Conservation (phyloP, 1,284 basidiomycete genomes). For the Apiotrichum montevideense region DNA sequence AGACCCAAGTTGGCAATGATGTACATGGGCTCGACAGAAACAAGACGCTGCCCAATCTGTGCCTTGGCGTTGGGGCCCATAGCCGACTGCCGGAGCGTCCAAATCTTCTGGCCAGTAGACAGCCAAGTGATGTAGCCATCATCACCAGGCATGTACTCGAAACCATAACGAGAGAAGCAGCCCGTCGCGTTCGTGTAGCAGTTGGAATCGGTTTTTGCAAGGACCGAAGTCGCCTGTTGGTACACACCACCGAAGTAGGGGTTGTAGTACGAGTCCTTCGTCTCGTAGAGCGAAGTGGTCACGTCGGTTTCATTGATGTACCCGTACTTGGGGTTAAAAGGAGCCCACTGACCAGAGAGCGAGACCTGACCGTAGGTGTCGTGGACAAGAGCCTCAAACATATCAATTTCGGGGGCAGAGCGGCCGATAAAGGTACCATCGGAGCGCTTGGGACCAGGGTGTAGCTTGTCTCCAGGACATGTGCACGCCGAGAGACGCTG, state of each 20-base stretch:
- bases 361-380: slow-evolving; percentile 25
- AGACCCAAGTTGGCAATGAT: slow-evolving; percentile 58
- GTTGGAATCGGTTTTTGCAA: slow-evolving; percentile 44
- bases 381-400: slow-evolving; percentile 61
- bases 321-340: slow-evolving; percentile 41
- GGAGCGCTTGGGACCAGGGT: slow-evolving; percentile 65
- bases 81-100: slow-evolving; percentile 66
- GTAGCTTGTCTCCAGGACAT: slow-evolving; percentile 61
- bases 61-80: slow-evolving; percentile 63
- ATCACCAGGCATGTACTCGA: slow-evolving; percentile 58
- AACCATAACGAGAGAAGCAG: slow-evolving; percentile 57
- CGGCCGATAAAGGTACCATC: slow-evolving; percentile 73
- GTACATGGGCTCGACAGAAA: slow-evolving; percentile 76
- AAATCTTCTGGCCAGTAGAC: slow-evolving; percentile 58
- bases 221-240: slow-evolving; percentile 55
- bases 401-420: slow-evolving; percentile 77
- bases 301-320: slow-evolving; percentile 38
- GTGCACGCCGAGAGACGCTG: slow-evolving; percentile 76
- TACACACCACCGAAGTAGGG: slow-evolving; percentile 54
- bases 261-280: slow-evolving; percentile 55
- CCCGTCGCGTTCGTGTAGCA: slow-evolving; percentile 47
- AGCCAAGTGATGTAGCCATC: slow-evolving; percentile 77
- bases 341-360: slow-evolving; percentile 44
- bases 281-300: slow-evolving; percentile 40
- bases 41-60: slow-evolving; percentile 64